Base-by-base conservation (phyloP, 2,329 filamentous ascomycete species). In the Diaporthe ampelina region DNA sequence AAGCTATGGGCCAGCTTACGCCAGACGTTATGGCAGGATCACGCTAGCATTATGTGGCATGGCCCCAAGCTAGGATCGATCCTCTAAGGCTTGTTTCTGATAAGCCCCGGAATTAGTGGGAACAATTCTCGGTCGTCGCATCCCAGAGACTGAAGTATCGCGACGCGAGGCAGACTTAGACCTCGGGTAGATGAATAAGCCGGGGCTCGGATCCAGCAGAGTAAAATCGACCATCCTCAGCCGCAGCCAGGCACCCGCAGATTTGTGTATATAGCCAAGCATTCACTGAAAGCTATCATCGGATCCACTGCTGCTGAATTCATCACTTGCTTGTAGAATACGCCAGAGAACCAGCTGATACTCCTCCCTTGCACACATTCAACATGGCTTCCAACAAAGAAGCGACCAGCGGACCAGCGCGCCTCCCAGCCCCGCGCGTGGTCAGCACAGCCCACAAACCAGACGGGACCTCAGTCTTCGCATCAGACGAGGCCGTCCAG, bases 381-480 rank as follows among this genome's bases (percentile, higher is more conserved):
- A 37, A 50, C 1, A 67, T 67, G 61, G 61, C 61, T 67, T 67
- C 61, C 24, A 52, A 35, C 45, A 67, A 67, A 13, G 43, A 50
- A 37, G 43, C 52, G 29, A 11, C 11, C 29, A 37, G 21, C 61
- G 32, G 26, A 24, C 29, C 21, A 3, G 61, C 29, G 13, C 21
- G 61, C 29, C 61, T 67, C 43, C 43, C 61, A 17, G 50, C 21
- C 40, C 77, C 80, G 17, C 81, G 81, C 35, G 69, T 83, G 11
- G 78, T 84, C 29, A 74, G 78, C 63, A 83, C 82, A 8, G 75
- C 77, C 11, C 81, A 83, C 78, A 74, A 74, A 19, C 61, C 76
- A 17, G 76, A 79, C 58, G 82, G 82, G 24, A 79, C 74, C 15
- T 82, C 83, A 26, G 76, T 82, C 68, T 82, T 84, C 77, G 74